Base-by-base conservation (phyloP, 164 flowering plant species). In the Piper betle region DNA sequence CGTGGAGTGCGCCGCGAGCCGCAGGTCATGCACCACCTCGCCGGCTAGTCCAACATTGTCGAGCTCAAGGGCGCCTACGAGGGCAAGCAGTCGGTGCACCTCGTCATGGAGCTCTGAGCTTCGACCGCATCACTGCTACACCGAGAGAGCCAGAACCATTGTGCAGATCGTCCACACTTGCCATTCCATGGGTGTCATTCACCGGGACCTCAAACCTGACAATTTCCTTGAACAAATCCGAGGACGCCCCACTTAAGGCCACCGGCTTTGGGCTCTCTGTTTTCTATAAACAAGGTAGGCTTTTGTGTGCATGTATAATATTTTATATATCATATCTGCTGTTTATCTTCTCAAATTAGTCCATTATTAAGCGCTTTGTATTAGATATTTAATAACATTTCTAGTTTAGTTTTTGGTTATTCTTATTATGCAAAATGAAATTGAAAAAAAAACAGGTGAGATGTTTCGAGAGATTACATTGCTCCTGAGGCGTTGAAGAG, bases 401-500 rank as follows among this genome's bases (percentile, higher is more conserved):
- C 1, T 8, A 43, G 50, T 43, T 43, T 43, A 3, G 1, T 8
- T 1, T 8, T 6, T 4, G 18, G 8, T 39, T 40, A 19, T 41
- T 15, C 16, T 2, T 4, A 3, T n/a, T 65, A 9, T 17, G 5
- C 15, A n/a, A 37, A 6, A 19, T 37, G n/a, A n/a, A 15, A 10
- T 4, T 7, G n/a, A 19, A 10, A 40, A 39, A n/a, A 3, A 16
- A 13, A 11, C 50, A 88, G 92, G 96, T 19, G 85, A 88, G 46
- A 65, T 74, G 37, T 88, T 83, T 61, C n/a, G n/a, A n/a, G n/a
- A n/a, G n/a, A n/a, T n/a, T 88, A 88, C 71, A 81, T 88, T 52
- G 96, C 96, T n/a, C 96, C 96, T 0, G 93, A 88, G 66, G 93
- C 86, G 57, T 68, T 88, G 77, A 84, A 78, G 76, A 78, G 93